Percentiles rank a stretch among this genome's conserved stretches.
Evolutionary conservation across 257 asterid genomes (phyloP).

Genomic region (Leonotis leonurus): DNA sequence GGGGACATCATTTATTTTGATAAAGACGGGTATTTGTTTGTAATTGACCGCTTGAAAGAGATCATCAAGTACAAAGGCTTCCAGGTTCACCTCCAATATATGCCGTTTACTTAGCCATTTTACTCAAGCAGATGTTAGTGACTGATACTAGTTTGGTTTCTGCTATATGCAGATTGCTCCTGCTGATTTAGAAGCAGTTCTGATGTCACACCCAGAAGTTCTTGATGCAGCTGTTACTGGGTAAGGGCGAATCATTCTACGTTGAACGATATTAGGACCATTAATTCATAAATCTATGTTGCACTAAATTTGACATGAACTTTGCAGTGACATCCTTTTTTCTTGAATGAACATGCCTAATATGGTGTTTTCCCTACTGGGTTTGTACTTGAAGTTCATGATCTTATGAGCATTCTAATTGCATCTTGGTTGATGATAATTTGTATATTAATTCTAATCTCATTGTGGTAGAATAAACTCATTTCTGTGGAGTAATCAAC

Average conservation of each 20-base stretch:
- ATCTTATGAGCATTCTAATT: not conserved
- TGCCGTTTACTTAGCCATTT: not conserved
- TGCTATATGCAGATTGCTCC: slow-evolving; percentile 65
- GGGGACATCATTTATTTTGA: slow-evolving; percentile 83
- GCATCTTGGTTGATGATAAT: not conserved
- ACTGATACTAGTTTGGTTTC: slow-evolving; percentile 4
- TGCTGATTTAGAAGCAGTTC: slow-evolving; percentile 71
- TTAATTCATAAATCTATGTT: not conserved
- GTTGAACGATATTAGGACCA: not conserved
- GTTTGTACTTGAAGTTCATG: not conserved
- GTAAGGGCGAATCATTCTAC: slow-evolving; percentile 35
- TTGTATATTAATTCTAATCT: not conserved
- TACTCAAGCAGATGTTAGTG: too few relatives aligned
- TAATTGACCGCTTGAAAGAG: slow-evolving; percentile 80
- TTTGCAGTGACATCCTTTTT: not conserved
- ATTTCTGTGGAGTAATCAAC: not conserved
- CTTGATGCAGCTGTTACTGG: slow-evolving; percentile 72
- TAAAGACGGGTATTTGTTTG: slow-evolving; percentile 59
- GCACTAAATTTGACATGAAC: not conserved
- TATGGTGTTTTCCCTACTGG: not conserved
- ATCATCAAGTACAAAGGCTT: slow-evolving; percentile 80
- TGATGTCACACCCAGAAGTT: slow-evolving; percentile 58
- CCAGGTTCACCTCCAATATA: slow-evolving; percentile 46
- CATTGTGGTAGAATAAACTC: too few relatives aligned
- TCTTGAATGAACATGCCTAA: not conserved